Evolutionary conservation across 2,329 filamentous ascomycete species (phyloP), one percentile per base, ranked within the genome.

Genomic region (Trichoderma cornu-damae): DNA sequence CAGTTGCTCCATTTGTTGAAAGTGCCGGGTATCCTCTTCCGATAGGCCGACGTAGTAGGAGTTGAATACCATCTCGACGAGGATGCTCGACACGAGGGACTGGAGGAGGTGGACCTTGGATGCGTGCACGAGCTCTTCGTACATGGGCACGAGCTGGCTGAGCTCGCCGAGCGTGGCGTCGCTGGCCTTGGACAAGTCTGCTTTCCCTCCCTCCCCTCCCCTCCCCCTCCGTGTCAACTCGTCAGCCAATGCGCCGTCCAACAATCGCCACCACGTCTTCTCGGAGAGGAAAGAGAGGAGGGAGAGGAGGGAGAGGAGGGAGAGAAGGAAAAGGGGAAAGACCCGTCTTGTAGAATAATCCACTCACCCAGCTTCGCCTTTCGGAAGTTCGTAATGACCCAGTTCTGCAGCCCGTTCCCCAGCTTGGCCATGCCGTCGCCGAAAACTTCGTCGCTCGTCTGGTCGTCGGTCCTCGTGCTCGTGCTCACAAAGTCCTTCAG

Each of bases 401-500:
- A 90, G 64, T 90, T 89, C 71, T 89, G 86, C 63, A 89, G 71
- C 22, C 85, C 81, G 64, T 89, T 86, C 18, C 82, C 81, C 46
- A 90, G 68, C 58, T 79, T 77, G 49, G 78, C 75, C 75, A 88
- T 82, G 8, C 78, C 76, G 50, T 87, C 82, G 2, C 76, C 80
- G 66, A 90, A 81, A 9, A 84, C 82, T 68, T 87, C 84, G 65
- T 90, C 87, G 60, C 83, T 85, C 55, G 75, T 76, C 68, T 85
- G 81, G 20, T 80, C 80, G 28, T 83, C 82, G 49, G 79, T 76
- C 30, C 84, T 75, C 8, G 86, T 88, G 61, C 81, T 83, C 20
- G 79, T 82, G 64, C 86, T 88, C 58, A 90, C 86, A 74, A 82
- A 89, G 63, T 84, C 83, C 75, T 90, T 90, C 59, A 90, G 73